Evolutionary conservation across 2,329 filamentous ascomycete genomes (phyloP).

Genomic region (Penicillium freii): DNA sequence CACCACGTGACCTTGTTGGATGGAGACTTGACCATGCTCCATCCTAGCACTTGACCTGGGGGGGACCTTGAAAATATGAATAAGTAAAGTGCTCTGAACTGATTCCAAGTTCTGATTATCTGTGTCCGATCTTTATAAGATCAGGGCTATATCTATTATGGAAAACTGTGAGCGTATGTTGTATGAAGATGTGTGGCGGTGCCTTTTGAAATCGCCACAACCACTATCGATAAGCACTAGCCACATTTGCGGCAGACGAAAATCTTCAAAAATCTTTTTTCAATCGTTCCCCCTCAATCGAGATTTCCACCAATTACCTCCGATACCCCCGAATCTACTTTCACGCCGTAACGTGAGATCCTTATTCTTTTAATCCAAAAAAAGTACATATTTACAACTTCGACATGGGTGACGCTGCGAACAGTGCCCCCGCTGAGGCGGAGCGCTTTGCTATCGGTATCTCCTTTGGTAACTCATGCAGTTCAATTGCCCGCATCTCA

Average conservation of each 20-base stretch:
- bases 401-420: conserved; percentile 54
- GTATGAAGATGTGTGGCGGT: background rate
- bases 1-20: conserved; percentile 25
- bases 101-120: background rate
- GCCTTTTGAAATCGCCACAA: conserved; percentile 25
- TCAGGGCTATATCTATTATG: background rate
- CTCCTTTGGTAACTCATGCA: conserved; percentile 97
- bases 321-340: conserved; percentile 16
- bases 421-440: conserved; percentile 47
- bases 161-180: too few relatives aligned
- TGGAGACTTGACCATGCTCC: background rate
- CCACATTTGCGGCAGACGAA: conserved; percentile 32
- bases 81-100: background rate
- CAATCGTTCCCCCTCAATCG: conserved; percentile 24
- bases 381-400: conserved; percentile 14
- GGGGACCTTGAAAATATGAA: background rate
- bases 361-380: conserved; percentile 11
- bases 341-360: conserved; percentile 18
- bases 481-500: conserved; percentile 88
- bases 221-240: conserved; percentile 37
- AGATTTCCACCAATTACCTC: conserved; percentile 21
- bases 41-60: background rate
- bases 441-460: conserved; percentile 80
- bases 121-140: too few relatives aligned
- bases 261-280: conserved; percentile 40